phyloP scores from a whole-genome alignment of 768 basidiomycete species.

The Rhodotorula taiwanensis region DNA sequence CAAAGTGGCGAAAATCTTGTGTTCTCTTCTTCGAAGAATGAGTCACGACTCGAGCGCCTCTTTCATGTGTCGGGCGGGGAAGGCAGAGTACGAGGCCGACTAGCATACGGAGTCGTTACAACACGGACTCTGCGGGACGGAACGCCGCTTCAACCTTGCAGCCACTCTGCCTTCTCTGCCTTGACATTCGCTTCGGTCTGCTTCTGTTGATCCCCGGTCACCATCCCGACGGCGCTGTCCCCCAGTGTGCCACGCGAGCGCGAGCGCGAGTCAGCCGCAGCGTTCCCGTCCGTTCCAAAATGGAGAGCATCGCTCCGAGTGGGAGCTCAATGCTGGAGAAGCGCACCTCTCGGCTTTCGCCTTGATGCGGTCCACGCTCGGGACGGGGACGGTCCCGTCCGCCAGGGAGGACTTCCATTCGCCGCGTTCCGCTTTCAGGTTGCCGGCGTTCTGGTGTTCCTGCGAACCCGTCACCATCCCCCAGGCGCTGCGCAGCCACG shows the following conservation, averaged over 20 bases:
- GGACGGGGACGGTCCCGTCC: not conserved
- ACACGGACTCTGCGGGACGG: too few species aligned
- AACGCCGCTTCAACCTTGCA: constrained; percentile 37
- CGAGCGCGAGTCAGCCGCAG: too few species aligned
- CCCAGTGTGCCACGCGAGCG: too few species aligned
- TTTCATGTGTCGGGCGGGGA: too few species aligned
- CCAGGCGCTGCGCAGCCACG: constrained; percentile 4
- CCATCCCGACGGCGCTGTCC: constrained; percentile 41
- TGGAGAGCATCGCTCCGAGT: not conserved
- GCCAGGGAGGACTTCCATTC: constrained; percentile 12
- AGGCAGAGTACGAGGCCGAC: too few species aligned
- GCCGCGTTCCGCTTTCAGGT: constrained; percentile 19
- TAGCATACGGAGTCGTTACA: too few species aligned
- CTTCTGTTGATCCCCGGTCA: constrained; percentile 42
- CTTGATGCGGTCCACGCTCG: constrained; percentile 9
- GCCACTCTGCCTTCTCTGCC: constrained; percentile 45
- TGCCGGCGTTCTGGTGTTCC: constrained; percentile 7
- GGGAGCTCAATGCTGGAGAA: too few species aligned
- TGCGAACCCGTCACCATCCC: constrained; percentile 24
- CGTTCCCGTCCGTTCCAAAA: too few species aligned
- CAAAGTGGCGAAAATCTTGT: not conserved
- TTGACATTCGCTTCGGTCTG: constrained; percentile 43
- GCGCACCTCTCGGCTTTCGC: constrained; percentile 21
- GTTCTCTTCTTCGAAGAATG: too few species aligned
- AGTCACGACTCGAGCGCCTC: too few species aligned